phyloP scores from a whole-genome alignment of 2,329 filamentous ascomycete genomes.

The Colletotrichum sojae region DNA sequence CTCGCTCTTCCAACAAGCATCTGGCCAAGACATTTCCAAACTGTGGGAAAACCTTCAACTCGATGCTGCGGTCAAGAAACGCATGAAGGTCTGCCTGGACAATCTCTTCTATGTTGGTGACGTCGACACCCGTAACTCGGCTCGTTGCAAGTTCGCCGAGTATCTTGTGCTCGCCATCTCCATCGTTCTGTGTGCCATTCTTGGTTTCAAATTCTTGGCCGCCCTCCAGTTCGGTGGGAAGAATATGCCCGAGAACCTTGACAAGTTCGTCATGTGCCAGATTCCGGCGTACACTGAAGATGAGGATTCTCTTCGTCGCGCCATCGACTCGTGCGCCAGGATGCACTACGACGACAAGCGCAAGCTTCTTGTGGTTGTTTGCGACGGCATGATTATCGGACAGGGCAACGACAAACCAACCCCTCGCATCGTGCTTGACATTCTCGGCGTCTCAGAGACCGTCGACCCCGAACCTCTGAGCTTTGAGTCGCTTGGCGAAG shows the following conservation, averaged over 20 bases:
- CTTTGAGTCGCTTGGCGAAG: slow-evolving; percentile 96
- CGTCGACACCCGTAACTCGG: slow-evolving; percentile 90
- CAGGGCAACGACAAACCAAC: slow-evolving; percentile 98
- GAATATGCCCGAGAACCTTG: slow-evolving; percentile 93
- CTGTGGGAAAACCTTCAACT: slow-evolving; percentile 82
- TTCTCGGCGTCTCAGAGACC: slow-evolving; percentile 92
- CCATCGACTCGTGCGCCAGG: slow-evolving; percentile 93
- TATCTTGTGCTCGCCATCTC: slow-evolving; percentile 93
- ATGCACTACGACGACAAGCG: slow-evolving; percentile 99
- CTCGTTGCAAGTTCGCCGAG: slow-evolving; percentile 86
- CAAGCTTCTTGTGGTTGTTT: slow-evolving; percentile 92
- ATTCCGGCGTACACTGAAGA: slow-evolving; percentile 99
- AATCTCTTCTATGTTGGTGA: slow-evolving; percentile 96
- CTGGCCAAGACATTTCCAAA: slow-evolving; percentile 86
- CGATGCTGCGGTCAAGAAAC: slow-evolving; percentile 66
- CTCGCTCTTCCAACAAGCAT: slow-evolving; percentile 80
- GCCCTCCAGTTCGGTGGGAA: slow-evolving; percentile 94
- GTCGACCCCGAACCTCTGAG: slow-evolving; percentile 96
- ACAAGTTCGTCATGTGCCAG: slow-evolving; percentile 98
- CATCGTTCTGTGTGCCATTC: slow-evolving; percentile 82
- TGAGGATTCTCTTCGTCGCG: slow-evolving; percentile 95
- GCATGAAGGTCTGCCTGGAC: slow-evolving; percentile 88
- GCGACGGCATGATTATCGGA: slow-evolving; percentile 99
- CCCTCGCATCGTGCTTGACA: slow-evolving; percentile 95
- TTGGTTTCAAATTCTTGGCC: slow-evolving; percentile 96